A percentile compares a stretch with the other conserved stretches of the same genome.
Evolutionary conservation across 805 yeast genomes (phyloP).

Genomic region (Yarrowia keelungensis): DNA sequence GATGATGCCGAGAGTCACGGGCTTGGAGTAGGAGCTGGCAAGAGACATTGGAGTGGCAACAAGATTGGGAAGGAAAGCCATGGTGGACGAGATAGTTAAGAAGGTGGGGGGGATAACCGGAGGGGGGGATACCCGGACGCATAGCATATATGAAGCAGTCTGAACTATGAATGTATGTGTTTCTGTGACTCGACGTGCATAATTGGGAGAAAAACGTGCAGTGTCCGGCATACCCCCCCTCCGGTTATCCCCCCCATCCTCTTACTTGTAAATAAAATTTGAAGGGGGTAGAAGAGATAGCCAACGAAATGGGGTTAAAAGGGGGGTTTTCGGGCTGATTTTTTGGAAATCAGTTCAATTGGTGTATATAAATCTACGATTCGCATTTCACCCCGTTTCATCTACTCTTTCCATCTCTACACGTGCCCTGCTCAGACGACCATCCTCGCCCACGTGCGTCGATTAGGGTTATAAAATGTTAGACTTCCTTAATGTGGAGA

Average conservation of each 20-base stretch:
- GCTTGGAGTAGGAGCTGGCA: conserved; percentile 51
- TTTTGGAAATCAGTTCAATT: not conserved
- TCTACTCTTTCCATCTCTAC: no score
- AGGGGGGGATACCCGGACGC: no score
- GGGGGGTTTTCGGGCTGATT: not conserved
- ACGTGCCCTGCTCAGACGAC: not conserved
- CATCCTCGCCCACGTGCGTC: conserved; percentile 14
- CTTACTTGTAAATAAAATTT: not conserved
- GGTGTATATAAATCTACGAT: no score
- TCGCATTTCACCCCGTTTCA: not conserved
- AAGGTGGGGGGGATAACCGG: no score
- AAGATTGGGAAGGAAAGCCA: conserved; percentile 37
- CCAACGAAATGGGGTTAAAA: no score
- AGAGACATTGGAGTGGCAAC: conserved; percentile 37
- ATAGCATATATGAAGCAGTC: no score
- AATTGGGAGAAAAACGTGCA: no score
- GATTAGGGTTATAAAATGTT: conserved; percentile 10
- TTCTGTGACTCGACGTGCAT: no score
- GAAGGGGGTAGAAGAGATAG: not conserved
- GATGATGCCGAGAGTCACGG: conserved; percentile 84
- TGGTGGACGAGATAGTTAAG: not conserved
- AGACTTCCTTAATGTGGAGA: conserved; percentile 11
- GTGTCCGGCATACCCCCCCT: no score
- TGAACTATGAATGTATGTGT: no score
- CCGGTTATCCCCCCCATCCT: no score